These are phyloP conservation scores for Arachis hypogaea DNA, from an alignment of 306 rosid species.

Conservation along the genomic window DNA sequence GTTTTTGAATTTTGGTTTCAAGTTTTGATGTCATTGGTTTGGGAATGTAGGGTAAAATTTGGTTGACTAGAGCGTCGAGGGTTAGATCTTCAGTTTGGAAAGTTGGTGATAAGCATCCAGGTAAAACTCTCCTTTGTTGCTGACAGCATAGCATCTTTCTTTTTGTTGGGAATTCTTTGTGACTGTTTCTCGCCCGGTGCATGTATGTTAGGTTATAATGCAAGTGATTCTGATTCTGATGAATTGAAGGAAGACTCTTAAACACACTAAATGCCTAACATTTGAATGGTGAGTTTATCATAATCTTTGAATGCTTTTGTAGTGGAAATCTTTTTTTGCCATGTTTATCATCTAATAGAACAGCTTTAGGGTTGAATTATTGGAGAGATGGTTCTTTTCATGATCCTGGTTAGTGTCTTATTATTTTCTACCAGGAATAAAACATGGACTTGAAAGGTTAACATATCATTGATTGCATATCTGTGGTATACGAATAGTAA, in stretches of 20 bases:
- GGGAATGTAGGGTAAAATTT: slow-evolving; percentile 69
- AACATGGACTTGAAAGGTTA: no score
- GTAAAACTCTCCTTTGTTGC: slow-evolving; percentile 47
- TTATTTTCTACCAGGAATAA: slow-evolving; percentile 4
- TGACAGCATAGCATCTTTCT: slow-evolving; percentile 7
- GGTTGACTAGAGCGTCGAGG: slow-evolving; percentile 90
- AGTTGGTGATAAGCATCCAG: slow-evolving; percentile 91
- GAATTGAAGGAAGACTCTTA: slow-evolving; percentile 66
- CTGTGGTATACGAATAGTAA: not conserved
- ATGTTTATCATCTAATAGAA: slow-evolving; percentile 6
- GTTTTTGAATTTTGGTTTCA: slow-evolving; percentile 13
- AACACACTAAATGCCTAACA: slow-evolving; percentile 28
- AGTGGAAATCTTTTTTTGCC: slow-evolving; percentile 14
- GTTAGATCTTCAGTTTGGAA: slow-evolving; percentile 87
- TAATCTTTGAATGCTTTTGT: slow-evolving; percentile 28
- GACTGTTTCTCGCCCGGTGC: slow-evolving; percentile 21
- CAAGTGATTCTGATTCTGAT: slow-evolving; percentile 95
- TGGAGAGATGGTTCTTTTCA: slow-evolving; percentile 3
- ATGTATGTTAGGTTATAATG: slow-evolving; percentile 72
- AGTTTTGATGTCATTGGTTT: slow-evolving; percentile 38
- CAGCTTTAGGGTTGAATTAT: slow-evolving; percentile 13
- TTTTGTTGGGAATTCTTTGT: slow-evolving; percentile 4
- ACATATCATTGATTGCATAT: not conserved
- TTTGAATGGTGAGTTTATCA: slow-evolving; percentile 47
- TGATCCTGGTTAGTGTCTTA: not conserved